Evolutionary conservation across 306 rosid genomes (phyloP).

Genomic region (Hylodesmum podocarpum): DNA sequence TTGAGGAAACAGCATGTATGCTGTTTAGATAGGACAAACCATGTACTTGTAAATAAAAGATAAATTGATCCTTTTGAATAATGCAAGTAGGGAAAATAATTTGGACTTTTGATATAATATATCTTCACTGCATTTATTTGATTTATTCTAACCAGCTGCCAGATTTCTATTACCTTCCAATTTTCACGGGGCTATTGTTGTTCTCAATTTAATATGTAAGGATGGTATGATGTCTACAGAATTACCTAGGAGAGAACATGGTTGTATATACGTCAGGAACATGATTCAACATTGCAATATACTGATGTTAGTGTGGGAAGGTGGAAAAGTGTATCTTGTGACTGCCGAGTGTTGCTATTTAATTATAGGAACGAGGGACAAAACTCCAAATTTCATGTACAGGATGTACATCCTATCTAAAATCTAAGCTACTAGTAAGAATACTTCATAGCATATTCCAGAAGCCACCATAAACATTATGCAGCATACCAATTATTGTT

Average conservation of each 20-base stretch:
- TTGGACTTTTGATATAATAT: background rate
- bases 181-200: background rate
- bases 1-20: constrained; percentile 12
- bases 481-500: background rate
- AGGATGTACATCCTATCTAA: background rate
- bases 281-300: constrained; percentile 4
- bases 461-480: background rate
- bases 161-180: constrained; percentile 25
- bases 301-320: background rate
- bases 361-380: background rate
- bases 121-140: constrained; percentile 23
- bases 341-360: background rate
- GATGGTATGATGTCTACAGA: background rate
- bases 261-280: background rate
- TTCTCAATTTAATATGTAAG: background rate
- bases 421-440: background rate
- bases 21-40: constrained; percentile 22
- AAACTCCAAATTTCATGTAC: constrained; percentile 13
- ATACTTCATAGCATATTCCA: background rate
- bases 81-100: constrained; percentile 23
- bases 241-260: background rate
- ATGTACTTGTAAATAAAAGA: constrained; percentile 32
- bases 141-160: constrained; percentile 21
- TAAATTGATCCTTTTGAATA: constrained; percentile 9
- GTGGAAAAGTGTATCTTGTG: background rate